Evolutionary conservation across 2,329 filamentous ascomycete species (phyloP).

Genomic region (Diplodia corticola): DNA sequence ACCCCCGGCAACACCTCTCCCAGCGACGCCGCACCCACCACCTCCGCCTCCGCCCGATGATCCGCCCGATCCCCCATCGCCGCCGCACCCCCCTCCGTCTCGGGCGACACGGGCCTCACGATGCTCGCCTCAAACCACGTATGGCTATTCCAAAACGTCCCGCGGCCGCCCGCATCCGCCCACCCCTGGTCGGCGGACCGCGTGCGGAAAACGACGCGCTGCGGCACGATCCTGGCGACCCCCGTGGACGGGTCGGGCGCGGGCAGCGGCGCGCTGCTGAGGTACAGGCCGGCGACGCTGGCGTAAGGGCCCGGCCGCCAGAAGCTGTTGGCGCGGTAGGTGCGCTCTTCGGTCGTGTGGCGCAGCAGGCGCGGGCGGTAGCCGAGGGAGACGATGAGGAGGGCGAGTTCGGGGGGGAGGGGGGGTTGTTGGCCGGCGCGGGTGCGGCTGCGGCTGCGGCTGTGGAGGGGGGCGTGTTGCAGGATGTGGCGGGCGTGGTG

Average conservation of each 20-base stretch:
- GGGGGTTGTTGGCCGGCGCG: too few relatives aligned
- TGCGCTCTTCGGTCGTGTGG: fast-evolving
- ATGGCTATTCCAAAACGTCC: not conserved
- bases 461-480: not conserved
- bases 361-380: not conserved
- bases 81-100: not conserved
- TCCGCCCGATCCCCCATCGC: not conserved
- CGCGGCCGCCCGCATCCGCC: not conserved
- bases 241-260: not conserved
- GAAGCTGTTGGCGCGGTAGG: not conserved
- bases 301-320: not conserved
- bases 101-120: not conserved
- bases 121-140: not conserved
- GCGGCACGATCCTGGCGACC: too few relatives aligned
- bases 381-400: not conserved
- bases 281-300: not conserved
- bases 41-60: too few relatives aligned
- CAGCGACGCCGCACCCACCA: too few relatives aligned
- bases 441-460: too few relatives aligned
- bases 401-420: conserved; percentile 29
- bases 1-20: too few relatives aligned
- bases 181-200: not conserved
- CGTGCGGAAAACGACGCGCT: not conserved
- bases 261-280: not conserved
- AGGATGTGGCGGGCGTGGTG: not conserved